phyloP scores from a whole-genome alignment of 1,139 yeast species.

The Arxiozyma slooffiae region DNA sequence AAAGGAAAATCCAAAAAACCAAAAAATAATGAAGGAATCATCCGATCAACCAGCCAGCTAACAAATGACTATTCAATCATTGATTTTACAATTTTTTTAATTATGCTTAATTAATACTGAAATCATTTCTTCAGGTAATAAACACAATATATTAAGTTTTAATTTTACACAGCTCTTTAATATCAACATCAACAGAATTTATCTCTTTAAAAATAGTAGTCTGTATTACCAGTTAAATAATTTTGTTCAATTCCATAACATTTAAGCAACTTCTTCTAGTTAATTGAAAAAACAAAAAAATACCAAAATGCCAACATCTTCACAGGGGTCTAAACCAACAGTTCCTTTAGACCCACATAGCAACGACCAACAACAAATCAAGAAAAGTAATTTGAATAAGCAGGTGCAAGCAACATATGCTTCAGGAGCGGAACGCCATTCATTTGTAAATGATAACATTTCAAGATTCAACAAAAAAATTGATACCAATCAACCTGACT shows the following conservation, averaged over 20 bases:
- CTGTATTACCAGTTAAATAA: too few species aligned
- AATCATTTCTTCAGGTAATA: too few species aligned
- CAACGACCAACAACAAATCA: background rate
- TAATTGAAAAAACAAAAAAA: background rate
- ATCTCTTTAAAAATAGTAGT: too few species aligned
- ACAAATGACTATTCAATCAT: too few species aligned
- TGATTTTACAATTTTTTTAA: background rate
- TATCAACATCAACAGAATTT: too few species aligned
- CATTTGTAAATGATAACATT: background rate
- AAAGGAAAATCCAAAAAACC: background rate
- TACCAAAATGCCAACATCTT: background rate
- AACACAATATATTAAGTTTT: too few species aligned
- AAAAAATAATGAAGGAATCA: too few species aligned
- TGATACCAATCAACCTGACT: background rate
- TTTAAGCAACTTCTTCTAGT: background rate
- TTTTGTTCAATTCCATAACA: background rate
- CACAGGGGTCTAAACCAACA: background rate
- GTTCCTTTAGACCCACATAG: background rate
- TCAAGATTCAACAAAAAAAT: background rate
- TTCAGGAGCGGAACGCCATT: conserved; percentile 8
- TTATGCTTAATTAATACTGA: background rate
- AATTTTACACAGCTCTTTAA: too few species aligned
- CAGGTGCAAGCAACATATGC: conserved; percentile 8
- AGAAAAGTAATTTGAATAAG: conserved; percentile 2
- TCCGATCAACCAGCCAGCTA: too few species aligned